These are phyloP conservation scores for Malus hybrid DNA, from an alignment of 331 rosid species.

Conservation along the genomic window DNA sequence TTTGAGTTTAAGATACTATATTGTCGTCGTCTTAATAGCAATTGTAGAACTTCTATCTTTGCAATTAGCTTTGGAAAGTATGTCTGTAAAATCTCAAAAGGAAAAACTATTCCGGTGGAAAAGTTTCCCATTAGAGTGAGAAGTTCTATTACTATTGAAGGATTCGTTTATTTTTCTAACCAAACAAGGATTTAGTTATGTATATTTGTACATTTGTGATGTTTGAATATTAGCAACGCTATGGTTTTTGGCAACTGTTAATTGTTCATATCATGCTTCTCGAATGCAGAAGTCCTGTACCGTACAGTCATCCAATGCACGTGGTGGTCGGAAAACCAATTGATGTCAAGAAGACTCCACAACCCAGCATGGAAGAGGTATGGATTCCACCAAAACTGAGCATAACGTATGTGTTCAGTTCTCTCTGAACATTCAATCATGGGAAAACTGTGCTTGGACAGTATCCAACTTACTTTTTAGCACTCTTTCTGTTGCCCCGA, in stretches of 20 bases:
- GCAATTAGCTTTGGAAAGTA: background rate
- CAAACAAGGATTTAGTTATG: background rate
- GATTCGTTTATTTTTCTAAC: background rate
- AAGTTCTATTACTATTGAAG: background rate
- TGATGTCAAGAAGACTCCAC: conserved; percentile 53
- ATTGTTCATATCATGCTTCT: background rate
- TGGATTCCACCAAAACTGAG: background rate
- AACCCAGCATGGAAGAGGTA: conserved; percentile 82
- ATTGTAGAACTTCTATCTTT: background rate
- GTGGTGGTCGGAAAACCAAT: conserved; percentile 88
- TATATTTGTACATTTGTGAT: background rate
- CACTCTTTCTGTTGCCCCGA: background rate
- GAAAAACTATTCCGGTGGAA: background rate
- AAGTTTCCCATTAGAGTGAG: background rate
- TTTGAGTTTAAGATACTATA: background rate
- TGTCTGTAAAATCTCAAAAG: background rate
- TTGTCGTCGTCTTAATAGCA: background rate
- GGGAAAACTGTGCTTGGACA: background rate
- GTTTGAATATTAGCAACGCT: background rate
- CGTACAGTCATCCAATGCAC: conserved; percentile 59
- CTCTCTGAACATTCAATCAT: background rate
- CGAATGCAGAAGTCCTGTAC: conserved; percentile 71
- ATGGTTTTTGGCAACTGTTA: background rate
- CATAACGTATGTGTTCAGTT: background rate
- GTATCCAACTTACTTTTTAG: background rate